Conservation (phyloP, 2,329 filamentous ascomycete species). For the Sclerotinia minor region DNA sequence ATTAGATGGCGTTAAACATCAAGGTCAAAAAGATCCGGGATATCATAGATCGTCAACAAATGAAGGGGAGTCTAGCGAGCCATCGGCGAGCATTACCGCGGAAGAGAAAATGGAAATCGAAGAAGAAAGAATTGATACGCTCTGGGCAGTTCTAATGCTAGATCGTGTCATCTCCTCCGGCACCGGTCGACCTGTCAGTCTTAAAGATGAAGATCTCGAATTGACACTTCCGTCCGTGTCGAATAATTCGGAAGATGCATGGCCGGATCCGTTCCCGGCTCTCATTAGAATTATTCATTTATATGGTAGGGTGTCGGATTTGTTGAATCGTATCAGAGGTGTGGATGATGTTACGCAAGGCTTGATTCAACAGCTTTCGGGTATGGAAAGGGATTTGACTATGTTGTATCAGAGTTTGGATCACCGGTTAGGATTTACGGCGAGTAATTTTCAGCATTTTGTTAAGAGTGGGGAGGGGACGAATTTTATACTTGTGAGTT, state of each 20-base stretch:
- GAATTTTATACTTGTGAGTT: conserved; percentile 82
- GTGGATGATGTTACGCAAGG: conserved; percentile 73
- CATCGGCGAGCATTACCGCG: conserved; percentile 42
- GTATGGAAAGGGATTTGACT: conserved; percentile 81
- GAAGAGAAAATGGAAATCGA: conserved; percentile 65
- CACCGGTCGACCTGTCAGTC: conserved; percentile 78
- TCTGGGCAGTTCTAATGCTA: conserved; percentile 87
- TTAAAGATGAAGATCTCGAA: conserved; percentile 83
- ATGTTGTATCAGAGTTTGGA: conserved; percentile 71
- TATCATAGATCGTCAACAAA: conserved; percentile 43
- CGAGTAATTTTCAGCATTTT: conserved; percentile 82
- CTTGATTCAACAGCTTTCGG: conserved; percentile 67
- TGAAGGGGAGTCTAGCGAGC: conserved; percentile 47
- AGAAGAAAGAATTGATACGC: conserved; percentile 80
- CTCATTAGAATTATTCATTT: conserved; percentile 83
- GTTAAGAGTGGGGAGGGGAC: conserved; percentile 78
- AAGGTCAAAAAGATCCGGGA: conserved; percentile 44
- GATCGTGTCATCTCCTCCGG: conserved; percentile 86
- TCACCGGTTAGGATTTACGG: conserved; percentile 76
- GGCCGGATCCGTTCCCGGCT: conserved; percentile 76
- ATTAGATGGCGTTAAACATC: conserved; percentile 65
- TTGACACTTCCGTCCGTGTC: conserved; percentile 64
- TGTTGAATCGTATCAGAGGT: conserved; percentile 78
- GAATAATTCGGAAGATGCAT: conserved; percentile 52
- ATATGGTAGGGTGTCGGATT: conserved; percentile 80